A percentile compares a stretch with the other conserved stretches of the same genome.
Evolutionary conservation across 2,329 filamentous ascomycete species (phyloP).

Genomic region (Bertia moriformis): DNA sequence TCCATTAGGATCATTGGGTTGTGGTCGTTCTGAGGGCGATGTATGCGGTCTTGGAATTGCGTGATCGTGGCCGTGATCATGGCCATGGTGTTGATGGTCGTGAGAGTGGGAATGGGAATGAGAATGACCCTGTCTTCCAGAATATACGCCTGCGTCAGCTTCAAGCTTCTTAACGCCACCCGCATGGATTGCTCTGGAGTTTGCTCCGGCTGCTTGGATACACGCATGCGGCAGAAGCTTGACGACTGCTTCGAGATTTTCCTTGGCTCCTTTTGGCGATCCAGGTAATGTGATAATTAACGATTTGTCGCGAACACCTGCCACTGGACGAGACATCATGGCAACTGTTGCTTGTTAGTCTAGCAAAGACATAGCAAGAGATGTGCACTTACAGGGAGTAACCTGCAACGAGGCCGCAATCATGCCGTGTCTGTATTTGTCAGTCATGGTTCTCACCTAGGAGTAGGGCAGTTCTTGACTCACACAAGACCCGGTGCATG

Average conservation of each 20-base stretch:
- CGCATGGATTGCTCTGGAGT: constrained; percentile 66
- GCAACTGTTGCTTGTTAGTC: too few relatives aligned
- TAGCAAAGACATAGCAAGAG: too few relatives aligned
- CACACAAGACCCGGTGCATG: constrained; percentile 70
- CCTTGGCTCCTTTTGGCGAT: constrained; percentile 85
- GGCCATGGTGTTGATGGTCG: constrained; percentile 11
- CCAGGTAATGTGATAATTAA: constrained; percentile 82
- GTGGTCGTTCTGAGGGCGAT: constrained; percentile 35
- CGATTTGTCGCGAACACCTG: constrained; percentile 68
- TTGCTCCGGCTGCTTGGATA: constrained; percentile 66
- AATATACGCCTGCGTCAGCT: constrained; percentile 45
- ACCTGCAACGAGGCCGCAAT: constrained; percentile 68
- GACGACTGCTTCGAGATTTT: constrained; percentile 79
- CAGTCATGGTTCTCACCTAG: not conserved
- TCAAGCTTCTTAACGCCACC: constrained; percentile 77
- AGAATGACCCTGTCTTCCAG: not conserved
- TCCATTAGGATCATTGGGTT: constrained; percentile 45
- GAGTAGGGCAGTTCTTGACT: not conserved
- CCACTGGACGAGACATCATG: constrained; percentile 88
- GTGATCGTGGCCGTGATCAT: constrained; percentile 46
- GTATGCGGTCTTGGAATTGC: constrained; percentile 54
- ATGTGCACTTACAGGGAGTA: constrained; percentile 63
- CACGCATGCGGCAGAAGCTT: constrained; percentile 95
- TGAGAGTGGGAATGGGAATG: not conserved
- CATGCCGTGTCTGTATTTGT: constrained; percentile 65